phyloP scores from a whole-genome alignment of 2,329 filamentous ascomycete genomes.

The Shiraia sp. region DNA sequence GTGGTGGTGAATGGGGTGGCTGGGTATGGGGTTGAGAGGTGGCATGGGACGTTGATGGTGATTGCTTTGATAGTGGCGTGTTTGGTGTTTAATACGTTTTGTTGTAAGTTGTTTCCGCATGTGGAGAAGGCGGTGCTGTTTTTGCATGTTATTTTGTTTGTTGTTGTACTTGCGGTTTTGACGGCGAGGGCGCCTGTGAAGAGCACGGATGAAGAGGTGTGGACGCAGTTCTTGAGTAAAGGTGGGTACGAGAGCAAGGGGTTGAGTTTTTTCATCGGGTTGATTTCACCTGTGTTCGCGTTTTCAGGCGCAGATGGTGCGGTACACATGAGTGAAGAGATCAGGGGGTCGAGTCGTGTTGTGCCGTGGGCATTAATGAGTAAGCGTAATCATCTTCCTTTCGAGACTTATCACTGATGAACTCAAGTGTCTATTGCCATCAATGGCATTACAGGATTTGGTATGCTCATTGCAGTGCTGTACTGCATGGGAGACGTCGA shows the following conservation, averaged over 20 bases:
- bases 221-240: conserved; percentile 49
- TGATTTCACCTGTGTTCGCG: conserved; percentile 25
- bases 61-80: conserved; percentile 46
- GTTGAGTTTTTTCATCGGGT: conserved; percentile 46
- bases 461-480: conserved; percentile 44
- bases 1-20: conserved; percentile 40
- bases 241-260: conserved; percentile 47
- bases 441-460: conserved; percentile 39
- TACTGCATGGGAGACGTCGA: conserved; percentile 37
- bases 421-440: conserved; percentile 17
- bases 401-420: background rate
- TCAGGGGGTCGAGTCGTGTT: conserved; percentile 6
- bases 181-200: conserved; percentile 46
- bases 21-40: conserved; percentile 43
- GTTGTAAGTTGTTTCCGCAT: conserved; percentile 46
- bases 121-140: conserved; percentile 51
- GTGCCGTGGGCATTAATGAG: conserved; percentile 6
- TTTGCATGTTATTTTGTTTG: conserved; percentile 53
- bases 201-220: conserved; percentile 44
- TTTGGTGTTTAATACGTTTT: conserved; percentile 48
- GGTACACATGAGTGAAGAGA: conserved; percentile 20
- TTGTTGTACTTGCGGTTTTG: conserved; percentile 52
- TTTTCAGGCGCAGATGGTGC: conserved; percentile 27
- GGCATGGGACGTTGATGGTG: conserved; percentile 55
- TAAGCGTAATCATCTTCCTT: background rate